Base-by-base conservation (phyloP, 116 monocot species). In the Phalaenopsis hybrid region DNA sequence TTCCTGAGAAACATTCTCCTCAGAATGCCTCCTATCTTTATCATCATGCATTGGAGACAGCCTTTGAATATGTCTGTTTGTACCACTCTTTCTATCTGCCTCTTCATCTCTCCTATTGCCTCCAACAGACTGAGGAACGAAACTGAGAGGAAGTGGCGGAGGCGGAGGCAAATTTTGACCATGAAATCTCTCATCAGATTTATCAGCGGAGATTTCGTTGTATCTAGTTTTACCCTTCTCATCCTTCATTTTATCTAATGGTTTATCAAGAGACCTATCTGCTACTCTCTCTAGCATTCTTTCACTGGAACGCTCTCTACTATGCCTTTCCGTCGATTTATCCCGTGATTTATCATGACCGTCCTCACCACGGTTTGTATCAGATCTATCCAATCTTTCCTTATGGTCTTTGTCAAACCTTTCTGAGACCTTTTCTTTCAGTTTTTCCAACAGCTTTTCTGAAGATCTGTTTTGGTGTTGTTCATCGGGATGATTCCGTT, bases 31-130 rank as follows among this genome's bases (percentile, higher is more conserved):
- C 20, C 89, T 78, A 76, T 96, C 96, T 83, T 92, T 96, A 17
- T 96, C 96, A 82, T 93, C 93, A 85, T 89, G 93, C 81, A 85
- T 92, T 43, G 96, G 96, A 84, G 96, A 96, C 48, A 92, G 85
- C 78, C 90, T 89, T 81, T 93, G 94, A 0, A 79, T 61, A 76
- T 96, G 93, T 79, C 96, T 89, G 13, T 78, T 75, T 43, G 59
- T 86, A 52, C 88, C 83, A 72, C 57, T 77, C 79, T 93, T 93
- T 87, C 92, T 86, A 23, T 92, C 93, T 70, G 82, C 76, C 28
- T 99, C 98, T 75, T 99, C 99, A 48, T 95, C 99, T 85, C 95
- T 88, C 77, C 94, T 79, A 57, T 55, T 89, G 25, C 82, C 86
- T 78, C 88, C 86, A 81, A 95, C 88, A 82, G 95, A 92, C 57